These are phyloP conservation scores for Golubevia sp. DNA, from an alignment of 1,284 basidiomycete species.

Conservation along the genomic window DNA sequence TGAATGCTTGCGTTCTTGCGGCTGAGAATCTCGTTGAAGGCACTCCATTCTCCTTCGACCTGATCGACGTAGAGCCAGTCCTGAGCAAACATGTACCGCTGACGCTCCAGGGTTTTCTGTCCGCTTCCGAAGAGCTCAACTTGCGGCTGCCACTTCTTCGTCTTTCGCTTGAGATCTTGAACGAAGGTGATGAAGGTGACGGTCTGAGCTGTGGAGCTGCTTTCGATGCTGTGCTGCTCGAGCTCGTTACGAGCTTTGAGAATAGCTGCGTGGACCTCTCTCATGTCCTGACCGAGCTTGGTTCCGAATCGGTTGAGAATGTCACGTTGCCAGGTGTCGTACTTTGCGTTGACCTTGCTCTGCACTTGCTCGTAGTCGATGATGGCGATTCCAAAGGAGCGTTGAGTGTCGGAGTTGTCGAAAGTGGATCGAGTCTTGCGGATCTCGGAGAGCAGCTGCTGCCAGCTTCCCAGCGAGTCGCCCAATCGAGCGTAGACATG, in stretches of 20 bases:
- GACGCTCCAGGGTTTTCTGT: conserved; percentile 94
- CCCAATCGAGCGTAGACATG: conserved; percentile 92
- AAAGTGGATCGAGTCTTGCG: conserved; percentile 94
- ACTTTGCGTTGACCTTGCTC: conserved; percentile 94
- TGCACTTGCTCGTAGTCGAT: conserved; percentile 99
- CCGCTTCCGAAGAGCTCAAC: conserved; percentile 90
- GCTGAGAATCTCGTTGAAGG: conserved; percentile 95
- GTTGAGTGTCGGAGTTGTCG: conserved; percentile 91
- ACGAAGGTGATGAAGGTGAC: conserved; percentile 99
- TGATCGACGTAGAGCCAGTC: conserved; percentile 99
- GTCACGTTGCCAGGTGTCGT: conserved; percentile 96
- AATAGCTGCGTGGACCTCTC: conserved; percentile 90
- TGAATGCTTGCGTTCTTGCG: conserved; percentile 98
- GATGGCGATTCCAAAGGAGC: conserved; percentile 81
- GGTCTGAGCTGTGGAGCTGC: conserved; percentile 81
- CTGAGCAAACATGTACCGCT: conserved; percentile 91
- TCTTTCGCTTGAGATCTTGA: conserved; percentile 95
- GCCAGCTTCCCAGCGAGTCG: conserved; percentile 89
- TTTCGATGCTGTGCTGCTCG: conserved; percentile 79
- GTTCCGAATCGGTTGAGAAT: conserved; percentile 87
- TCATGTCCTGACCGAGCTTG: conserved; percentile 91
- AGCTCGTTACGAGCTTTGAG: conserved; percentile 90
- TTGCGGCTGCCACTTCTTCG: conserved; percentile 94
- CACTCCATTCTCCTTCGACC: conserved; percentile 95
- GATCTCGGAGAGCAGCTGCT: conserved; percentile 89